A percentile compares a stretch with the other conserved stretches of the same genome.
Evolutionary conservation across 768 basidiomycete species (phyloP).

Genomic region (Lactifluus echinatus): DNA sequence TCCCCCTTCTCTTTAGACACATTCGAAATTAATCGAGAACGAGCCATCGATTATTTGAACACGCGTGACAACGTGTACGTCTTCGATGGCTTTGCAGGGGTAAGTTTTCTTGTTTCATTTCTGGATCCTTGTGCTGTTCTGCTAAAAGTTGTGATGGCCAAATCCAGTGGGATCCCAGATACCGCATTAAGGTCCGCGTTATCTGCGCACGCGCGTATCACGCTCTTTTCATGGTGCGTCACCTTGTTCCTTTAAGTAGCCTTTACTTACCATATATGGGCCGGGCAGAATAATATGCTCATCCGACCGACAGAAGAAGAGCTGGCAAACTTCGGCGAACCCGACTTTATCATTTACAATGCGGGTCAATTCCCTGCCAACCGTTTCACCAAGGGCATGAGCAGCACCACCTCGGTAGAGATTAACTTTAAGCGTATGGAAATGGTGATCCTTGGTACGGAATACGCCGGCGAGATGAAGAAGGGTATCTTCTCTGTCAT

Average conservation of each 20-base stretch:
- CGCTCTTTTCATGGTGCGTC: conserved; percentile 91
- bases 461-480: conserved; percentile 99
- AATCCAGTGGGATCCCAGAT: conserved; percentile 89
- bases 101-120: conserved; percentile 29
- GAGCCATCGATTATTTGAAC: conserved; percentile 98
- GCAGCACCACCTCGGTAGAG: conserved; percentile 95
- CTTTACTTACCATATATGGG: conserved; percentile 2
- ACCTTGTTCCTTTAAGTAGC: not conserved
- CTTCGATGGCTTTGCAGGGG: conserved; percentile 91
- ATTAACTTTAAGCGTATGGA: conserved; percentile 99
- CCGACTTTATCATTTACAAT: conserved; percentile 99
- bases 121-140: not conserved
- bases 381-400: conserved; percentile 99
- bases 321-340: conserved; percentile 89
- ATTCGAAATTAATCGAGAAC: conserved; percentile 97
- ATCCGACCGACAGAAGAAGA: conserved; percentile 96
- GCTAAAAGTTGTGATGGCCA: not conserved
- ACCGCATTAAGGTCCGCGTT: conserved; percentile 99
- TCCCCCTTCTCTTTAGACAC: conserved; percentile 51
- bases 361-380: conserved; percentile 99
- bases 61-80: conserved; percentile 98
- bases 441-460: conserved; percentile 99
- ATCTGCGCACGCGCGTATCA: conserved; percentile 98
- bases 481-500: conserved; percentile 99
- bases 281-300: conserved; percentile 88